These are phyloP conservation scores for Kodamaea sp. DNA, from an alignment of 1,139 yeast species.

Conservation along the genomic window DNA sequence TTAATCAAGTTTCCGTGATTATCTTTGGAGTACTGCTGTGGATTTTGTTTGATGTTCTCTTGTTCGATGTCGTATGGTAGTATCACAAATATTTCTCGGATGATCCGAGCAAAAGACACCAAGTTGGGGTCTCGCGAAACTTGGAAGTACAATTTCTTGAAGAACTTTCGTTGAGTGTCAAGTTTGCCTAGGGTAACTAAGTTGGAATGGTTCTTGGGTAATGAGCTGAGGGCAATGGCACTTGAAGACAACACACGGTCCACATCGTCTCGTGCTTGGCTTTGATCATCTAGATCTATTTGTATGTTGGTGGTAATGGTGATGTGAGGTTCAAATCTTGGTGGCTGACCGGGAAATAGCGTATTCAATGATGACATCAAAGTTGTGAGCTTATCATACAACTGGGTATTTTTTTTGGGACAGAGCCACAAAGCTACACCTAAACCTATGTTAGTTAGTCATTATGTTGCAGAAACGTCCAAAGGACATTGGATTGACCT, in stretches of 20 bases:
- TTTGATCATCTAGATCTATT: constrained; percentile 38
- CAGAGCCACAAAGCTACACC: constrained; percentile 76
- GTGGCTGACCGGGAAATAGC: constrained; percentile 68
- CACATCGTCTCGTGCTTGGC: constrained; percentile 53
- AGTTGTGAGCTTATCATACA: constrained; percentile 58
- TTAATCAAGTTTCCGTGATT: constrained; percentile 33
- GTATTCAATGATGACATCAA: constrained; percentile 67
- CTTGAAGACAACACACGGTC: constrained; percentile 65
- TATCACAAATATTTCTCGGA: constrained; percentile 66
- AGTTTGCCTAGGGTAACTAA: constrained; percentile 42
- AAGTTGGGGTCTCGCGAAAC: constrained; percentile 58
- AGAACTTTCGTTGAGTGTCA: constrained; percentile 35
- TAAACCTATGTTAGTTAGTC: constrained; percentile 21
- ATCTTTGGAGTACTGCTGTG: constrained; percentile 42
- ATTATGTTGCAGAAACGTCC: too few species aligned
- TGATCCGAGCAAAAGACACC: constrained; percentile 65
- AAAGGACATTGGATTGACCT: too few species aligned
- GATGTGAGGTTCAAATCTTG: constrained; percentile 71
- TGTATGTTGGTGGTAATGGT: constrained; percentile 67
- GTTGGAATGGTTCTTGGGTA: constrained; percentile 39
- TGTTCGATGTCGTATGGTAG: constrained; percentile 39
- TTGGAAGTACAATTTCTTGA: constrained; percentile 58
- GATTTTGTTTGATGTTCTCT: constrained; percentile 39
- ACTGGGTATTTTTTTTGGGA: constrained; percentile 58
- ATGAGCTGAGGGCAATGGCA: constrained; percentile 59